Conservation (phyloP, 129 eudicot species). For the Flaveria linearis region DNA sequence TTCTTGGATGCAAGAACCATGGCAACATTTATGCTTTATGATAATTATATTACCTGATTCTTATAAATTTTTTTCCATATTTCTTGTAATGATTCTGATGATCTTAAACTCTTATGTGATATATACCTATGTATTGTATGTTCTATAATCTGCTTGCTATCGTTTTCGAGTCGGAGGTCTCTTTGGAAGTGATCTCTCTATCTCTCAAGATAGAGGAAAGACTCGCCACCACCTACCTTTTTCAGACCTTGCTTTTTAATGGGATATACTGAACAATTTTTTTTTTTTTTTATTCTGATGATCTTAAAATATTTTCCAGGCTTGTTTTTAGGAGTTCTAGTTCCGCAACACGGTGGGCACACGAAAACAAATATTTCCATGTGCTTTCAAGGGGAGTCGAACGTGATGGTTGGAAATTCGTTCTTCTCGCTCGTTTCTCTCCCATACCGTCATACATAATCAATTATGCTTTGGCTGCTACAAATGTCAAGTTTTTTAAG, state of each 20-base stretch:
- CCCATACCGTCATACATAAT: conserved; percentile 93
- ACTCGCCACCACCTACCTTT: no score
- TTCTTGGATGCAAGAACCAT: no score
- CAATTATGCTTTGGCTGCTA: conserved; percentile 91
- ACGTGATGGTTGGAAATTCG: conserved; percentile 94
- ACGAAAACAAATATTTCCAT: conserved; percentile 65
- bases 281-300: neutral
- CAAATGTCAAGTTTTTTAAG: conserved; percentile 56
- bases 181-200: no score
- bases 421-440: conserved; percentile 94
- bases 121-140: no score
- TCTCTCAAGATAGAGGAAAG: no score
- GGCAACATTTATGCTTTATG: no score
- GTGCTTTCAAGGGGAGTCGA: conserved; percentile 80
- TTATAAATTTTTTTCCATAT: neutral
- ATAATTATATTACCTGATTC: no score
- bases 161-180: no score
- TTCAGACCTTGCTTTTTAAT: no score
- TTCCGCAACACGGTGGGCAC: conserved; percentile 70
- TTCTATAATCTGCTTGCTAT: no score
- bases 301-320: conserved; percentile 40
- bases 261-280: no score
- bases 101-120: neutral
- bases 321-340: conserved; percentile 67
- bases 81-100: conserved; percentile 19